These are phyloP conservation scores for Carex myosuroides DNA, from an alignment of 176 grass and related monocot species.

Conservation along the genomic window DNA sequence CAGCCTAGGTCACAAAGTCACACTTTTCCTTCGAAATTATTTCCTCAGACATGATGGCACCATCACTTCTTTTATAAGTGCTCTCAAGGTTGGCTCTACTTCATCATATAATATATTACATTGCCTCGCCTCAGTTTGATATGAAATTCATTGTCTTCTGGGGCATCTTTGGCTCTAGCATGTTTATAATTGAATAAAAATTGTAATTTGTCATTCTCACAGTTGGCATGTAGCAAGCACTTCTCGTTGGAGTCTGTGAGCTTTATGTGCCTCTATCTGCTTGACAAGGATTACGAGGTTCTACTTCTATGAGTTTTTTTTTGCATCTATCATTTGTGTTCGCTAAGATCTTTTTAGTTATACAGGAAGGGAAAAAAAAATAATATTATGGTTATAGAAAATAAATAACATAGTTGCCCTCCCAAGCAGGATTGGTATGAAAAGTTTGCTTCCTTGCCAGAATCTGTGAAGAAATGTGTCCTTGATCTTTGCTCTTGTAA, in stretches of 20 bases:
- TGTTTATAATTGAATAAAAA: slow-evolving; percentile 21
- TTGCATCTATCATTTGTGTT: not conserved
- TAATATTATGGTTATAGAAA: not conserved
- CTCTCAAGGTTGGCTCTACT: slow-evolving; percentile 61
- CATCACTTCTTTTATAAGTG: slow-evolving; percentile 84
- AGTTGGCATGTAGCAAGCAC: slow-evolving; percentile 92
- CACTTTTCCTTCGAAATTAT: slow-evolving; percentile 80
- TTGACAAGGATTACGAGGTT: slow-evolving; percentile 66
- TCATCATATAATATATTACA: slow-evolving; percentile 5
- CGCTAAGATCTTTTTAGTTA: not conserved
- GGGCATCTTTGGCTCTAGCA: not conserved
- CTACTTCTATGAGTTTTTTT: not conserved
- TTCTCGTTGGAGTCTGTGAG: slow-evolving; percentile 74
- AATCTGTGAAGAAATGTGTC: slow-evolving; percentile 29
- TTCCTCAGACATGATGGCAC: slow-evolving; percentile 86
- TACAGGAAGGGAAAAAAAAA: not conserved
- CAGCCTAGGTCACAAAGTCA: slow-evolving; percentile 60
- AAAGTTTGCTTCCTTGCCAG: slow-evolving; percentile 43
- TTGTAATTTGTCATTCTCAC: slow-evolving; percentile 23
- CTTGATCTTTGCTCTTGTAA: slow-evolving; percentile 60
- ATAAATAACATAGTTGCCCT: slow-evolving; percentile 7
- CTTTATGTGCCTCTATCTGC: slow-evolving; percentile 63
- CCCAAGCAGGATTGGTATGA: slow-evolving; percentile 39
- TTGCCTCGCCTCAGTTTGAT: not conserved
- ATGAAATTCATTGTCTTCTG: slow-evolving; percentile 17